Evolutionary conservation across 768 basidiomycete species (phyloP), one percentile per base, ranked within the genome.

Genomic region (Lactifluus volemus): DNA sequence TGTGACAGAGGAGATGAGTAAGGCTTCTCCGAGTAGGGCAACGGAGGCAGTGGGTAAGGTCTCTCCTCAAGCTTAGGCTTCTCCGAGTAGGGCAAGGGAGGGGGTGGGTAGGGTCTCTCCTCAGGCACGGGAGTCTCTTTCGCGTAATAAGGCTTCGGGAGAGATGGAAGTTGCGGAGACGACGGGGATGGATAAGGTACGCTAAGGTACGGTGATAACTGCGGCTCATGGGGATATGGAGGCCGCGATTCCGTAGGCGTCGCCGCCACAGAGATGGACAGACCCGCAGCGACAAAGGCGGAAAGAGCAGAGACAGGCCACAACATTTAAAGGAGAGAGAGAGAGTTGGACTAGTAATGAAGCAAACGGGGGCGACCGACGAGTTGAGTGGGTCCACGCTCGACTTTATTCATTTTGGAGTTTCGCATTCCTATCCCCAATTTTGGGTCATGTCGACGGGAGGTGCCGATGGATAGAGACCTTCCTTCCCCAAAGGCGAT

Each of bases 391-490:
- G n/a, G 15, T 47, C 4, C 49, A 51, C 49, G 7, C 14, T 36
- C 34, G 19, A 21, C 36, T 61, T 61, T 61, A 61, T 61, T 15
- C 29, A 15, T 10, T 29, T 30, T 52, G 25, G 55, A 41, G 21
- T 2, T 52, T 61, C 44, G 36, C 25, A 61, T 61, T 61, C 60
- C 60, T 57, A 47, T 29, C 21, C 50, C 36, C 38, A 6, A 6
- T 38, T 52, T 55, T 21, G 60, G 32, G 36, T 49, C 25, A 14
- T 25, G 25, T 25, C 2, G 25, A 25, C 25, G 25, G 25, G 25
- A 25, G 25, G 25, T 25, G 25, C 25, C 25, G 25, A 25, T 25
- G 25, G 25, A 25, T 25, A 25, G 25, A 25, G 25, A 25, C 25
- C 25, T 25, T 25, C 25, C 25, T 25, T 25, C 25, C 25, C 25